Evolutionary conservation across 495 filamentous ascomycete genomes (phyloP).

Genomic region (Beverwykella pulmonaria): DNA sequence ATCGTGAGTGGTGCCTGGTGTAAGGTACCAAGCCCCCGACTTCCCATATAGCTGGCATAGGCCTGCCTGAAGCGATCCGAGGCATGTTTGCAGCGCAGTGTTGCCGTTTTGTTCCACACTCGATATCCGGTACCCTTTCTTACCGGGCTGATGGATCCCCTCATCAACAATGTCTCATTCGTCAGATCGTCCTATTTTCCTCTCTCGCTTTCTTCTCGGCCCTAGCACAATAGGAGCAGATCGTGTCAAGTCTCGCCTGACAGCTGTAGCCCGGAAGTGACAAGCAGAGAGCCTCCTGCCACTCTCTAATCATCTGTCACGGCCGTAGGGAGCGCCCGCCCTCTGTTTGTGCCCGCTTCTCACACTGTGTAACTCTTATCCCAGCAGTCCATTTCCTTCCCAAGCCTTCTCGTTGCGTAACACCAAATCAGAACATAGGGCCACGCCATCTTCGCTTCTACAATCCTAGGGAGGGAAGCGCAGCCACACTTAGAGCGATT

Average conservation of each 20-base stretch:
- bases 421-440: slow-evolving; percentile 1
- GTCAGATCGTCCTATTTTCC: background rate
- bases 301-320: background rate
- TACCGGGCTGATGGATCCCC: slow-evolving; percentile 15
- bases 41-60: slow-evolving; percentile 16
- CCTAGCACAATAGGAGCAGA: background rate
- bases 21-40: slow-evolving; percentile 22
- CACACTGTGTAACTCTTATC: slow-evolving; percentile 25
- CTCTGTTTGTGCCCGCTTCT: slow-evolving; percentile 26
- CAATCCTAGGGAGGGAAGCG: slow-evolving; percentile 17
- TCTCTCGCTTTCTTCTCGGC: slow-evolving; percentile 4
- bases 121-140: slow-evolving; percentile 8
- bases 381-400: slow-evolving; percentile 14
- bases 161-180: slow-evolving; percentile 1
- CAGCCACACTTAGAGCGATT: slow-evolving; percentile 26
- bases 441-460: slow-evolving; percentile 20
- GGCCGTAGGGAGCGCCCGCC: slow-evolving; percentile 1
- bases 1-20: slow-evolving; percentile 32
- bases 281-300: background rate
- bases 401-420: slow-evolving; percentile 15
- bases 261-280: slow-evolving; percentile 3
- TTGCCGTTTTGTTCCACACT: slow-evolving; percentile 23
- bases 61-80: slow-evolving; percentile 20
- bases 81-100: slow-evolving; percentile 26
- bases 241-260: slow-evolving; percentile 22